A percentile compares a stretch with the other conserved stretches of the same genome.
These are phyloP conservation scores for Colletotrichum falcatum DNA, from an alignment of 2,329 filamentous ascomycete species.

Conservation along the genomic window DNA sequence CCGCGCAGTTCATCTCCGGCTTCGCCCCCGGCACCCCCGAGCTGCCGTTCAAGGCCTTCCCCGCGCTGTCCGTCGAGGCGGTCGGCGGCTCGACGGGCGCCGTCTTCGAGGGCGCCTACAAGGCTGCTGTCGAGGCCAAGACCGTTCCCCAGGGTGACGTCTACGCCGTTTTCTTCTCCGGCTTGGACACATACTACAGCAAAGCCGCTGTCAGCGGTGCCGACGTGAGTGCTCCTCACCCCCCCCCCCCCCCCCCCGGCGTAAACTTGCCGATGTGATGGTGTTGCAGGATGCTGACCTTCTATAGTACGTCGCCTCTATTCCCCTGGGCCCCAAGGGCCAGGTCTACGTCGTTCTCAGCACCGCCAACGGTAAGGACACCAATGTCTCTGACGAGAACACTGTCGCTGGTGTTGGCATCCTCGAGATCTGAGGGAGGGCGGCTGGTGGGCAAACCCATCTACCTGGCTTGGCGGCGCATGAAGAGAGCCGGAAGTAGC, in stretches of 20 bases:
- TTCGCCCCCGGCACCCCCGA: conserved; percentile 67
- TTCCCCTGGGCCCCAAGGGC: conserved; percentile 49
- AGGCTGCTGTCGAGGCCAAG: conserved; percentile 37
- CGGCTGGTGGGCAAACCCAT: neutral
- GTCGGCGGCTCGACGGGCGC: conserved; percentile 43
- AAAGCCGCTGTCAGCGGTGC: conserved; percentile 16
- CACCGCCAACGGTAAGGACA: conserved; percentile 49
- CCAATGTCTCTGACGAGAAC: conserved; percentile 51
- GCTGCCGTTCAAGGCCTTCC: conserved; percentile 72
- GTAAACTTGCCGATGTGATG: conserved; percentile 29
- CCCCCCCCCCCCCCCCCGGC: conserved; percentile 43
- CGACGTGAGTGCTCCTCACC: conserved; percentile 42
- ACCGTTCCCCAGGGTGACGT: conserved; percentile 36
- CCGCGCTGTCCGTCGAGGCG: conserved; percentile 54
- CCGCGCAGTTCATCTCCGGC: conserved; percentile 68
- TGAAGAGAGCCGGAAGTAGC: neutral
- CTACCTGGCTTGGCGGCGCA: no score
- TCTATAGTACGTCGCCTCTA: conserved; percentile 42
- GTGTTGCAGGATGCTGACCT: conserved; percentile 40
- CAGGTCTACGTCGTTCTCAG: conserved; percentile 56
- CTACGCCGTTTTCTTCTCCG: conserved; percentile 52
- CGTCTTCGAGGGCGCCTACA: conserved; percentile 45
- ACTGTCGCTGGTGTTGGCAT: conserved; percentile 54
- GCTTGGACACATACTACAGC: conserved; percentile 43
- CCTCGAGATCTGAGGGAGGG: conserved; percentile 45